Percentiles rank a stretch among this genome's conserved stretches.
These are phyloP conservation scores for Phialemoniopsis sp. DNA, from an alignment of 2,329 filamentous ascomycete genomes.

Conservation along the genomic window DNA sequence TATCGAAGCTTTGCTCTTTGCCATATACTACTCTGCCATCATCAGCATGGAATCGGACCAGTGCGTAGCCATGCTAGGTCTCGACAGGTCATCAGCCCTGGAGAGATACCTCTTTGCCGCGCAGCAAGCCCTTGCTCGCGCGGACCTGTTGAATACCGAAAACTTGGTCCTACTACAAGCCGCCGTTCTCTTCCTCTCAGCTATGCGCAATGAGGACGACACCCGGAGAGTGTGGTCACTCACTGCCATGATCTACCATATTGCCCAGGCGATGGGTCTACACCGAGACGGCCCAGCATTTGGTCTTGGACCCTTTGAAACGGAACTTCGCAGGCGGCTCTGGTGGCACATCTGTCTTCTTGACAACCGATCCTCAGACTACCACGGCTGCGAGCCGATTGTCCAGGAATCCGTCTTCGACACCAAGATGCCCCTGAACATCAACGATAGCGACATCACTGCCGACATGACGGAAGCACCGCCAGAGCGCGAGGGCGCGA, in stretches of 20 bases:
- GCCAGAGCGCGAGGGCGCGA: conserved; percentile 37
- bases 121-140: conserved; percentile 52
- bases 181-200: conserved; percentile 47
- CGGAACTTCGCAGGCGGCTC: conserved; percentile 52
- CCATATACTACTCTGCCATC: conserved; percentile 50
- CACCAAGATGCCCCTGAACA: conserved; percentile 43
- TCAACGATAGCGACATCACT: conserved; percentile 44
- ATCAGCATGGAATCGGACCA: conserved; percentile 51
- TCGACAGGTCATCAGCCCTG: background rate
- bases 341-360: conserved; percentile 56
- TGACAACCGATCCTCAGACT: conserved; percentile 49
- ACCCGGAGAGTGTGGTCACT: conserved; percentile 53
- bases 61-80: conserved; percentile 4
- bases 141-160: conserved; percentile 51
- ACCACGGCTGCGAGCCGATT: conserved; percentile 42
- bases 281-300: conserved; percentile 42
- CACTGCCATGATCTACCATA: conserved; percentile 48
- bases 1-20: conserved; percentile 28
- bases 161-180: conserved; percentile 55
- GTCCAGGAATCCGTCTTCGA: conserved; percentile 36
- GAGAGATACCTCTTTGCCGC: conserved; percentile 36
- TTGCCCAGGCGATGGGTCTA: conserved; percentile 45
- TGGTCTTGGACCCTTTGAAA: conserved; percentile 48
- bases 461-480: conserved; percentile 39
- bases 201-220: conserved; percentile 38